Evolutionary conservation across 2,329 filamentous ascomycete genomes (phyloP).

Genomic region (Sporothrix inflata): DNA sequence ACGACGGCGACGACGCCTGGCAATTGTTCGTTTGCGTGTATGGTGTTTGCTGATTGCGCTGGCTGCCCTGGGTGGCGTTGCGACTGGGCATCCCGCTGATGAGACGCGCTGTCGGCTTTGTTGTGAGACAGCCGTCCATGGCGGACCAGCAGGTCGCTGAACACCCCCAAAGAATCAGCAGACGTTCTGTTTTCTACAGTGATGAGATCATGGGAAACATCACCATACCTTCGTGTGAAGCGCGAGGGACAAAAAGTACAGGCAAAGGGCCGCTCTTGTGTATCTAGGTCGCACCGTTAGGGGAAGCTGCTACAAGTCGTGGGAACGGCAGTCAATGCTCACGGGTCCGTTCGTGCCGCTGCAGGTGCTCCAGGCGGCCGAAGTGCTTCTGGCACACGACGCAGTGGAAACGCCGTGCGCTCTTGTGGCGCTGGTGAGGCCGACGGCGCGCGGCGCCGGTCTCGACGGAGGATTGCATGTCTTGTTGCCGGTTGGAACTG

Average conservation of each 20-base stretch:
- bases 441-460: not conserved
- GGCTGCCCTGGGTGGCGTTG: not conserved
- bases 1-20: not conserved
- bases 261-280: constrained; percentile 9
- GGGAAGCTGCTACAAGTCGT: too few species aligned
- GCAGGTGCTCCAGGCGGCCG: constrained; percentile 8
- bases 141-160: constrained; percentile 1
- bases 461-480: not conserved
- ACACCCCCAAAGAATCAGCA: not conserved
- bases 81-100: not conserved
- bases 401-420: constrained; percentile 5
- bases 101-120: not conserved
- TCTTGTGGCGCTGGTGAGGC: constrained; percentile 5
- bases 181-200: not conserved
- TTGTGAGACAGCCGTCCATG: constrained; percentile 13
- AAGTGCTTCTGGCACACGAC: constrained; percentile 14
- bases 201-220: too few species aligned
- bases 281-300: not conserved
- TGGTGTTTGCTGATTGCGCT: not conserved
- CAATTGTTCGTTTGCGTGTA: not conserved
- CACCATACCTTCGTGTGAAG: not conserved
- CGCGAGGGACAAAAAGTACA: not conserved
- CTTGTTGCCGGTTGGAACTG: not conserved
- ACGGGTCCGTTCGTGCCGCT: constrained; percentile 7
- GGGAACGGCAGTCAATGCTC: too few species aligned